A percentile compares a stretch with the other conserved stretches of the same genome.
phyloP scores from a whole-genome alignment of 2,329 filamentous ascomycete genomes.

The Phialemoniopsis sp. region DNA sequence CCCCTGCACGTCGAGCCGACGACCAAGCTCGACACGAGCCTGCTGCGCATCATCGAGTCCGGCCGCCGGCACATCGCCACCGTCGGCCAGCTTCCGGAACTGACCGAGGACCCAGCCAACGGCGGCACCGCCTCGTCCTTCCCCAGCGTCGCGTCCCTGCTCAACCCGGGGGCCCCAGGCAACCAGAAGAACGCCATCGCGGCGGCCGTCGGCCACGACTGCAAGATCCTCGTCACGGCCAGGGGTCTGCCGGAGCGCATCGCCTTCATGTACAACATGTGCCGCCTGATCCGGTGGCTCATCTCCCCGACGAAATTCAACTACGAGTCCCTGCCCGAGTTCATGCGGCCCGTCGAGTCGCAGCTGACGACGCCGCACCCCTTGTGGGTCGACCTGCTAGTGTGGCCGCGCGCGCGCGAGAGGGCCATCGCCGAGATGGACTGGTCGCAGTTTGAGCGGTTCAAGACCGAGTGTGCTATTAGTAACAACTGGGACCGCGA shows the following conservation, averaged over 20 bases:
- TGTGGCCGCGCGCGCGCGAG: slow-evolving; percentile 9
- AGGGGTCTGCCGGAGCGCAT: slow-evolving; percentile 1
- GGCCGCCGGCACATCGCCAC: background rate
- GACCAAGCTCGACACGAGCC: slow-evolving; percentile 3
- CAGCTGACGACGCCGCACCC: slow-evolving; percentile 8
- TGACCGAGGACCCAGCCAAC: background rate
- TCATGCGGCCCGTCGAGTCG: too few relatives aligned
- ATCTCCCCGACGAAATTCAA: slow-evolving; percentile 3
- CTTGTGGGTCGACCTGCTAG: slow-evolving; percentile 8
- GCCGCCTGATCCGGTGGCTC: slow-evolving; percentile 3
- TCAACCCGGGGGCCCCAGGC: slow-evolving; percentile 4
- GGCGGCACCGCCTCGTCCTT: background rate
- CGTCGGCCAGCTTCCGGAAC: background rate
- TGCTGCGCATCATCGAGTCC: slow-evolving; percentile 1
- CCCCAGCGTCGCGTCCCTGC: slow-evolving; percentile 6
- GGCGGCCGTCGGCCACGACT: too few relatives aligned
- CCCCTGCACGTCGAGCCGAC: slow-evolving; percentile 6
- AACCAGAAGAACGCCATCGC: too few relatives aligned
- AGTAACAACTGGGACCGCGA: slow-evolving; percentile 6
- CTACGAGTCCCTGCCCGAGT: slow-evolving; percentile 1
- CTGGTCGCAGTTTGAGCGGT: slow-evolving; percentile 2
- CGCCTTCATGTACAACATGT: slow-evolving; percentile 6
- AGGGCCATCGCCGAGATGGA: slow-evolving; percentile 4
- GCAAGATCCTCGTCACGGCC: too few relatives aligned
- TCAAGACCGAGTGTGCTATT: slow-evolving; percentile 3